Evolutionary conservation across 768 basidiomycete species (phyloP).

Genomic region (Boletus tomentosulus): DNA sequence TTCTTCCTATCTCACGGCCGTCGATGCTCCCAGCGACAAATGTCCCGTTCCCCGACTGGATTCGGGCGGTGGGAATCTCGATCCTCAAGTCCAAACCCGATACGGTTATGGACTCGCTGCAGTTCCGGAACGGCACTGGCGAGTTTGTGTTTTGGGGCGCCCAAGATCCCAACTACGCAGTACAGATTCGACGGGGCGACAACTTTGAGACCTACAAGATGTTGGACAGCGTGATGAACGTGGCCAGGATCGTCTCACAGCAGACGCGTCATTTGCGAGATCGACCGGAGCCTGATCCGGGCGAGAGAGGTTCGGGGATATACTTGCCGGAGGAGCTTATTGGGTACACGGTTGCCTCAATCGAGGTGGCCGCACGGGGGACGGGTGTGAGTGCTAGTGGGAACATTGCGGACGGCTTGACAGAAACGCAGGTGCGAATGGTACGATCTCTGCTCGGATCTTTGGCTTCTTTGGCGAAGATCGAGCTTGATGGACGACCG

Average conservation of each 20-base stretch:
- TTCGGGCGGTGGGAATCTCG: slow-evolving; percentile 82
- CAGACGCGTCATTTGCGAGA: slow-evolving; percentile 83
- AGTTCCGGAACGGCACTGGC: slow-evolving; percentile 76
- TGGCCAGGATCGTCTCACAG: slow-evolving; percentile 74
- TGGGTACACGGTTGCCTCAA: slow-evolving; percentile 78
- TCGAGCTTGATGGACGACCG: slow-evolving; percentile 65
- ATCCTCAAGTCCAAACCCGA: slow-evolving; percentile 84
- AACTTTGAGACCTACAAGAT: slow-evolving; percentile 67
- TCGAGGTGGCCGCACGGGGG: slow-evolving; percentile 82
- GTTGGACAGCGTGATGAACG: slow-evolving; percentile 81
- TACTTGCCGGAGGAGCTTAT: slow-evolving; percentile 91
- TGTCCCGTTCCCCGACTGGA: slow-evolving; percentile 81
- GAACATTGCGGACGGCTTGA: slow-evolving; percentile 57
- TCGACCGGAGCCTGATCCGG: slow-evolving; percentile 62
- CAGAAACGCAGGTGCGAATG: slow-evolving; percentile 74
- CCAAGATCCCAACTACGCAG: slow-evolving; percentile 68
- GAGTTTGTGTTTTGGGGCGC: slow-evolving; percentile 89
- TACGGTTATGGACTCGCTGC: slow-evolving; percentile 62
- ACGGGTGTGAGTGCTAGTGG: slow-evolving; percentile 38
- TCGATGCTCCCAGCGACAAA: slow-evolving; percentile 42
- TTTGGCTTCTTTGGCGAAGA: slow-evolving; percentile 57
- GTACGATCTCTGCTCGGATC: slow-evolving; percentile 72
- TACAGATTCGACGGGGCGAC: slow-evolving; percentile 50
- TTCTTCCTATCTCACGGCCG: slow-evolving; percentile 73
- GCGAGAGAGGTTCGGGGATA: slow-evolving; percentile 77